Base-by-base conservation (phyloP, 257 asterid genomes). In the Solanum bulbocastanum region DNA sequence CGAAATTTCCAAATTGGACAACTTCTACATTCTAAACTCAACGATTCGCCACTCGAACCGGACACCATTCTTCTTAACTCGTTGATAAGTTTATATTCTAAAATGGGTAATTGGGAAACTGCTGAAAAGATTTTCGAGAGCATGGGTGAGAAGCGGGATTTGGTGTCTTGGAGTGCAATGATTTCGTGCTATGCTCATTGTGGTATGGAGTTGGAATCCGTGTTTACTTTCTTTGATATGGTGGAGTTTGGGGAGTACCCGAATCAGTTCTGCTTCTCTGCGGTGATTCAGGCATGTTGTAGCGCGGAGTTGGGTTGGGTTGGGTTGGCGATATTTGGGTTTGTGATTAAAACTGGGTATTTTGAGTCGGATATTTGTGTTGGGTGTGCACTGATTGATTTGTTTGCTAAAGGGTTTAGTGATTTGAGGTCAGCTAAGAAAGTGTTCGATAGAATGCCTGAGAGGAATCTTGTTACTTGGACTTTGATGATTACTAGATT, bases 91-190 rank as follows among this genome's bases (percentile, higher is more conserved):
- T 88, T 97, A 75, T 97, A 97, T 62, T 89, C 98, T 44, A 97
- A 97, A 90, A 92, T 93, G 75, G 98, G 98, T 44, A 92, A 92
- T 86, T 93, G 91, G 95, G 87, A 85, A 16, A 96, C 90, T 4
- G 99, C 98, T 60, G 86, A 88, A 88, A 89, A 49, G 62, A 92
- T 95, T 49, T 97, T 97, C 36, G 86, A 86, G 60, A 82, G 89
- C 81, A 96, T 96, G 99, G 95, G 90, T 44, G 91, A 90, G 22
- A 78, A 85, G 42, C 91, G 93, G 90, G 98, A 97, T 85, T 40
- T 97, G 91, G 98, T 97, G 42, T 95, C 98, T 5, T 97, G 98
- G 98, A 95, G 98, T 60, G 98, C 97, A 11, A 96, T 97, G 95
- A 96, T 97, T 69, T 96, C 98, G 8, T 94, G 98, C 69, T 97